Conservation (phyloP, 2,329 filamentous ascomycete genomes). For the Nannizzia gypsea region DNA sequence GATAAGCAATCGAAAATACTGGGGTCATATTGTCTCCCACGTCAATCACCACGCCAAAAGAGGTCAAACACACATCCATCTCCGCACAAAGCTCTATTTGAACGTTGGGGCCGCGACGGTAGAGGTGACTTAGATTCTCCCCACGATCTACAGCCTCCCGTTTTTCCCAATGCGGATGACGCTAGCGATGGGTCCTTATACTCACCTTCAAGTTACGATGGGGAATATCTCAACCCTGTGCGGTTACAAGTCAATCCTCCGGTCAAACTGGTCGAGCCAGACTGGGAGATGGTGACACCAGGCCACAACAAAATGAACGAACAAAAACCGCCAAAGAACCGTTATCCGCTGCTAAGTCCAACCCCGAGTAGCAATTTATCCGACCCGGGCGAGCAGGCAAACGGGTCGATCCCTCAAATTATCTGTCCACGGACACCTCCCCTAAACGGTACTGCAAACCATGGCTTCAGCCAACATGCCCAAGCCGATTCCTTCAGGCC, state of each 20-base stretch:
- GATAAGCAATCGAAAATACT: conserved; percentile 23
- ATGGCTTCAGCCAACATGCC: not conserved
- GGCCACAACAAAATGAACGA: not conserved
- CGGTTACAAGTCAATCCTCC: conserved; percentile 9
- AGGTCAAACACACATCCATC: conserved; percentile 15
- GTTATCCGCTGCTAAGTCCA: not conserved
- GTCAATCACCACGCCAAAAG: conserved; percentile 19
- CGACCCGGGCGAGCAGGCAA: not conserved
- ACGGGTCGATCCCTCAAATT: not conserved
- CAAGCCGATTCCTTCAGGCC: not conserved
- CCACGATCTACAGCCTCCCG: not conserved
- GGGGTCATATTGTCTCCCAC: conserved; percentile 14
- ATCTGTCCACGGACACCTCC: not conserved
- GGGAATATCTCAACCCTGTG: conserved; percentile 3
- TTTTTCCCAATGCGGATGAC: not conserved
- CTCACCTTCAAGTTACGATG: not conserved
- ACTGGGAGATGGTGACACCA: conserved; percentile 16
- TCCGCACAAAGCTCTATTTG: not conserved
- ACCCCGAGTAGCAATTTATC: not conserved
- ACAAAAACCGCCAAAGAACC: not conserved
- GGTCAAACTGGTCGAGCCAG: conserved; percentile 4
- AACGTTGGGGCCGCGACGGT: not conserved
- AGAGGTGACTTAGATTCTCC: not conserved
- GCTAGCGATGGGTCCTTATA: not conserved
- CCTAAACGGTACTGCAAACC: not conserved